Base-by-base conservation (phyloP, 768 basidiomycete species). In the Trametes cinnabarina region DNA sequence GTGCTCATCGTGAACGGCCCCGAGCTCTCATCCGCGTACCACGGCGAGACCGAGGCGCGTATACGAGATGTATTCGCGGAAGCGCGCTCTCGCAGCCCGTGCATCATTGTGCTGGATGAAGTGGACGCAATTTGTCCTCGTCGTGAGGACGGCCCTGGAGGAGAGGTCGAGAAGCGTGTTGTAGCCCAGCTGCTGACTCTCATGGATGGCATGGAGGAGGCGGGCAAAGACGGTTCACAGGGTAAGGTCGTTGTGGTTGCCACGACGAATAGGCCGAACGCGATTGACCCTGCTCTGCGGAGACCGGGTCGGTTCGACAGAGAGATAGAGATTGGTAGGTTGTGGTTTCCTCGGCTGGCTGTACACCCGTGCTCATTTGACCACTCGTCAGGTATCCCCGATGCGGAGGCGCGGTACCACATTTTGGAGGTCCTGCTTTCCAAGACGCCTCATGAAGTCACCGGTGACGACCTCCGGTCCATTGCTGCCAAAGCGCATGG, bases 1-100 rank as follows among this genome's bases (percentile, higher is more conserved):
- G 90, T 97, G n/a, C 82, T 99, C 62, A 85, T 93, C 49, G 87
- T 98, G 70, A 96, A 96, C 65, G 97, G 97, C 0, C 94, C 97
- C 12, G 94, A 98, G 68, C 81, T 98, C 20, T 92, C 91, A 1
- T 94, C 92, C 19, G 93, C 94, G 1, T 98, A 93, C 67, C 97
- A 98, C 68, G 97, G 97, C 41, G 97, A 99, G 76, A 97, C 94
- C 1, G 97, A 99, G 68, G 85, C 90, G 0, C 85, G 87, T 61
- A 77, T 99, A 34, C 86, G 97, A 19, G 90, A 90, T 23, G 88
- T 98, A 3, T 99, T 98, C 70, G 82, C 80, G 40, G 87, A 93
- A 63, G 97, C 97, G 1, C 82, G 84, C 55, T 76, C 79, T 32
- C 83, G 86, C 65, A 88, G 87, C 55, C 95, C 96, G 0, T 96